A percentile compares a stretch with the other conserved stretches of the same genome.
These are phyloP conservation scores for Glycine latifolia DNA, from an alignment of 306 rosid genomes.

Conservation along the genomic window DNA sequence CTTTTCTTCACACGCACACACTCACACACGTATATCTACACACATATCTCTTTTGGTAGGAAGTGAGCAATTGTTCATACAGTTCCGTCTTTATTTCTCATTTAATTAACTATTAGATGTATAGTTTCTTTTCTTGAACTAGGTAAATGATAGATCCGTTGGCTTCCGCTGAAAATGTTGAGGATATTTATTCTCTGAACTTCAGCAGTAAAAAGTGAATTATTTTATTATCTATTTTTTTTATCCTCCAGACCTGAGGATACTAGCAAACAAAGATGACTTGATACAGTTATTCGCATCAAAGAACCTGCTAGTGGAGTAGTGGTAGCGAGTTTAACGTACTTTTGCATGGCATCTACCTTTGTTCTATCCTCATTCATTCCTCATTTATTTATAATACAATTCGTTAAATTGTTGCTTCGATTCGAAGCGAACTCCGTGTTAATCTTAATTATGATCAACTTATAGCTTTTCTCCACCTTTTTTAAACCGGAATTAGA, in stretches of 20 bases:
- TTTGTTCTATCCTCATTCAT: neutral
- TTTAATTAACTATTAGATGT: neutral
- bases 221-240: neutral
- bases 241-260: neutral
- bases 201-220: neutral
- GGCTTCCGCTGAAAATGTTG: conserved; percentile 1
- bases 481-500: too few relatives aligned
- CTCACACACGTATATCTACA: too few relatives aligned
- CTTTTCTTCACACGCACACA: neutral
- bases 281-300: neutral
- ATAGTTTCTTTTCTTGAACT: conserved; percentile 32
- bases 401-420: conserved; percentile 34
- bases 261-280: neutral
- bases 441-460: neutral
- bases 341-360: conserved; percentile 32
- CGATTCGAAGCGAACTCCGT: conserved; percentile 28
- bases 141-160: conserved; percentile 24
- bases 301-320: conserved; percentile 2
- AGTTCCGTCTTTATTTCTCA: neutral
- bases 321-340: conserved; percentile 4
- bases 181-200: conserved; percentile 29
- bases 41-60: neutral
- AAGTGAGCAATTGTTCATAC: conserved; percentile 38
- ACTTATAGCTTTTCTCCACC: too few relatives aligned
- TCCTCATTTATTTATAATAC: neutral